Evolutionary conservation across 1,284 basidiomycete species (phyloP), one percentile per base, ranked within the genome.

Genomic region (Cryptococcus sp.): DNA sequence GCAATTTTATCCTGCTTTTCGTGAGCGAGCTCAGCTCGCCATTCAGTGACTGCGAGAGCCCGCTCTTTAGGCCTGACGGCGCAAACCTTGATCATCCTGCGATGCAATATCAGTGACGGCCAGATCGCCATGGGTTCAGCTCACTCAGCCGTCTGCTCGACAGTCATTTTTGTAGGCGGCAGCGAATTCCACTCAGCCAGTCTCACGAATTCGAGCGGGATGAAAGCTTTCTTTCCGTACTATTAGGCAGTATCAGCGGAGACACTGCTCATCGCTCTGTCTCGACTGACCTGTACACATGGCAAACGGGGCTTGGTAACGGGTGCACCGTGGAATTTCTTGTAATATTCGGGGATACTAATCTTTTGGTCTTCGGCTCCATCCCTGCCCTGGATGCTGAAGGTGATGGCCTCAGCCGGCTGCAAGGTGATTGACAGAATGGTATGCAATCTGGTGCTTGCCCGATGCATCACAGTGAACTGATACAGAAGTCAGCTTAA

Each of bases 41-140:
- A 75, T 6, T 54, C 35, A 30, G 49, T 52, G 40, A 72, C 65
- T 15, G 58, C 59, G 1, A 50, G 22, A 23, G 64, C 60, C 38
- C 74, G 65, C 10, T 70, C 70, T 6, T 54, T 51, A 19, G 78
- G 78, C n/a, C 54, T 60, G 50, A 72, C 63, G 6, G 77, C 78
- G 19, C 69, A 68, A 40, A 72, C 53, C 60, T 76, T 77, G 70
- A 79, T 78, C 76, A 79, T 79, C 45, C 71, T 72, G 43, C 8
- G 13, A 8, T 35, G 30, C 11, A 8, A n/a, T 30, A 22, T 47
- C 8, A 54, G 27, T 8, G 43, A 16, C 45, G 25, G 8, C 13
- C 47, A 3, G 41, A 39, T n/a, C 25, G 15, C n/a, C 30, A 20
- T 19, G n/a, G 22, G 17, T 17, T 13, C 4, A 53, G 53, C 71